Conservation (phyloP, 2,329 filamentous ascomycete genomes). For the Beauveria sp. region DNA sequence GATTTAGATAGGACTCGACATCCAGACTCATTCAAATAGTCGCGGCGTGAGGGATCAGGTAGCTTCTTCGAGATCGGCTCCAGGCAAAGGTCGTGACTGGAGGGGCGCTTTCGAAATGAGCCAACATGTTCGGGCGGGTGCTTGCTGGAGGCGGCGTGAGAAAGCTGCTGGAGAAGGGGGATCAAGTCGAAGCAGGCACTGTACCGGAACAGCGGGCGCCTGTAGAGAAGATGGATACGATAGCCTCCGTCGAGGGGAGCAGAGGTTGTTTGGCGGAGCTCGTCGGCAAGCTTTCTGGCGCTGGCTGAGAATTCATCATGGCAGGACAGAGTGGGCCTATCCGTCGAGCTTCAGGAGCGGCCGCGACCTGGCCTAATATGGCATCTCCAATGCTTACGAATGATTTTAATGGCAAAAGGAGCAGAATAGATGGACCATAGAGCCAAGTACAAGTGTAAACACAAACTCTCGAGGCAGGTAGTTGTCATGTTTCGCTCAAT, state of each 20-base stretch:
- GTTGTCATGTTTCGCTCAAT: background rate
- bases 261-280: constrained; percentile 2
- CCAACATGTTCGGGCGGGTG: constrained; percentile 32
- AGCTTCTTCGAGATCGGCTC: constrained; percentile 23
- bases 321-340: constrained; percentile 1
- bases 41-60: constrained; percentile 4
- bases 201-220: background rate
- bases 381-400: too few relatives aligned
- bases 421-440: too few relatives aligned
- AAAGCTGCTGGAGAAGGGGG: background rate
- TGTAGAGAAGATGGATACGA: background rate
- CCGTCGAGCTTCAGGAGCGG: background rate
- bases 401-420: too few relatives aligned
- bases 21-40: background rate
- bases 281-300: background rate
- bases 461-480: background rate
- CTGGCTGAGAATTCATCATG: constrained; percentile 9
- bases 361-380: background rate
- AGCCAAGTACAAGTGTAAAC: background rate
- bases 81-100: constrained; percentile 28
- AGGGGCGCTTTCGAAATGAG: constrained; percentile 27
- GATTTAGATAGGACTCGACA: too few relatives aligned
- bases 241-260: background rate
- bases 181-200: constrained; percentile 1
- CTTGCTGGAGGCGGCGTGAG: background rate